Percentiles rank a stretch among this genome's conserved stretches.
Conservation (phyloP, 208 protist species). For the Acanthamoeba royreba region DNA sequence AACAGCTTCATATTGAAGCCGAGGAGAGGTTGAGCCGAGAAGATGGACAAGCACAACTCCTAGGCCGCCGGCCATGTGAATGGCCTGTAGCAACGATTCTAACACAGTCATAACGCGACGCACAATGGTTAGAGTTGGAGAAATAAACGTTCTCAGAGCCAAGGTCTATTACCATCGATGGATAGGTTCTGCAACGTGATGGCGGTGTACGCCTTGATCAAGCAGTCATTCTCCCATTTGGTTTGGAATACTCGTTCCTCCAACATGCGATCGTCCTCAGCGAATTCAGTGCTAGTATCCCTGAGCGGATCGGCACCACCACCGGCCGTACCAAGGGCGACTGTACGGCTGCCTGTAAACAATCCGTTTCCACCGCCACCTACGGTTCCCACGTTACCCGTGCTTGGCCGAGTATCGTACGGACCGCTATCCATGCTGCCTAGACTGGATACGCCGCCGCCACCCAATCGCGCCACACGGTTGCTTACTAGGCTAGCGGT, state of each 20-base stretch:
- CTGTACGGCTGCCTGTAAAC: not conserved
- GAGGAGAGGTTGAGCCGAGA: not conserved
- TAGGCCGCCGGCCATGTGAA: not conserved
- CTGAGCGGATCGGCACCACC: too few species aligned
- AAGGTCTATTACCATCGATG: conserved; percentile 16
- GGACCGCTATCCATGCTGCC: not conserved
- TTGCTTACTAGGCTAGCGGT: too few species aligned
- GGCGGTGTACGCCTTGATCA: conserved; percentile 35
- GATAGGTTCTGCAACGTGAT: conserved; percentile 46
- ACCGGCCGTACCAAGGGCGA: too few species aligned
- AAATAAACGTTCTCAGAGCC: too few species aligned
- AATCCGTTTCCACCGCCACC: not conserved
- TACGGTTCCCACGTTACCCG: not conserved
- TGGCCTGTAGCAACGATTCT: not conserved
- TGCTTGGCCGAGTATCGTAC: not conserved
- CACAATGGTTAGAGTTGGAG: not conserved
- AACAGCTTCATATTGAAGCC: conserved; percentile 3
- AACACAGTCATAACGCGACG: not conserved
- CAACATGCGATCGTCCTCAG: conserved; percentile 9
- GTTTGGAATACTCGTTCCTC: conserved; percentile 45
- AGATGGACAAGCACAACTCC: not conserved
- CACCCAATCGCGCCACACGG: not conserved
- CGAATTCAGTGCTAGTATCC: too few species aligned
- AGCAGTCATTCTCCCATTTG: conserved; percentile 36
- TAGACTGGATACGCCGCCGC: not conserved